A percentile compares a stretch with the other conserved stretches of the same genome.
Evolutionary conservation across 2,329 filamentous ascomycete species (phyloP).

Genomic region (Alternaria sp.): DNA sequence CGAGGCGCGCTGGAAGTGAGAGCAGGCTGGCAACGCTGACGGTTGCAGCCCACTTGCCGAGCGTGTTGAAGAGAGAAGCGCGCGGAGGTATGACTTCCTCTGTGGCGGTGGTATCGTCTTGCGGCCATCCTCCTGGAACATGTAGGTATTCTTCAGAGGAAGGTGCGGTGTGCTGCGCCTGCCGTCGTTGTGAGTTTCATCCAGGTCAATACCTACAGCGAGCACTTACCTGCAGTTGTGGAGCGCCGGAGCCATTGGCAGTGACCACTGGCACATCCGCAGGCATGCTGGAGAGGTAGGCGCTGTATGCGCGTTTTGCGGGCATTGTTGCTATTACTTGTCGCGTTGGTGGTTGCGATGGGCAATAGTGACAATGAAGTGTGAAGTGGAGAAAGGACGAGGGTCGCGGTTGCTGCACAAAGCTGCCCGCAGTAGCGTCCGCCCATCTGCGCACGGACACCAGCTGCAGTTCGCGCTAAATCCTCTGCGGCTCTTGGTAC

Average conservation of each 20-base stretch:
- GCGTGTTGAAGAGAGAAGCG: constrained; percentile 25
- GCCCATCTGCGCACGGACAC: not conserved
- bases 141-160: not conserved
- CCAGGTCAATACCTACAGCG: constrained; percentile 11
- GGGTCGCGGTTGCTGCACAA: constrained; percentile 15
- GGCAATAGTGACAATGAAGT: constrained; percentile 18
- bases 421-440: constrained; percentile 13
- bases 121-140: constrained; percentile 31
- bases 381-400: constrained; percentile 16
- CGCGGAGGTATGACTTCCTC: constrained; percentile 3
- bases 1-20: constrained; percentile 20
- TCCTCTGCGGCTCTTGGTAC: not conserved
- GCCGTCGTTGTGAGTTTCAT: constrained; percentile 22
- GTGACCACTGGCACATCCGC: constrained; percentile 14
- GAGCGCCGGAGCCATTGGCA: constrained; percentile 22
- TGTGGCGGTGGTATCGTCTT: not conserved
- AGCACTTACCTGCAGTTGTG: constrained; percentile 31
- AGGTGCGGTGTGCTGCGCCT: constrained; percentile 17
- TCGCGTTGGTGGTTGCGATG: constrained; percentile 12
- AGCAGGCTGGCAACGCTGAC: constrained; percentile 20
- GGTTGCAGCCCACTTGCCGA: constrained; percentile 24
- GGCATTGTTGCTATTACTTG: constrained; percentile 20
- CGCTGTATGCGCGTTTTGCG: constrained; percentile 29
- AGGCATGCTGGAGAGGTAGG: constrained; percentile 23
- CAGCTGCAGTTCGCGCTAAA: constrained; percentile 18